A percentile compares a stretch with the other conserved stretches of the same genome.
Evolutionary conservation across 1,139 yeast genomes (phyloP).

Genomic region (Yamadazyma atlantica): DNA sequence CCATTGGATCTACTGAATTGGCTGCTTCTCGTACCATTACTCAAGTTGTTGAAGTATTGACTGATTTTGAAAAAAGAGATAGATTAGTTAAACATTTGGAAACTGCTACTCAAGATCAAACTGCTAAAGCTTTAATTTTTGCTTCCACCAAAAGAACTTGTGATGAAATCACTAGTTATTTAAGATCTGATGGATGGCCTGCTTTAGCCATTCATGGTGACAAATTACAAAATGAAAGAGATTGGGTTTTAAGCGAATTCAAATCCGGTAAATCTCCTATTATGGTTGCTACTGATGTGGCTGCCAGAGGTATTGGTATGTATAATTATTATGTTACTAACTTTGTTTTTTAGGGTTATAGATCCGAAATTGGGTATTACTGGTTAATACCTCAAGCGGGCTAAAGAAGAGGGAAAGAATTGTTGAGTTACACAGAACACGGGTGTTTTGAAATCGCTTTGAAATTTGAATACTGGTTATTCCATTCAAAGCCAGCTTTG

Average conservation of each 20-base stretch:
- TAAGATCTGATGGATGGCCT: conserved; percentile 98
- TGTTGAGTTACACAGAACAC: neutral
- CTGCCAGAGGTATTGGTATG: conserved; percentile 99
- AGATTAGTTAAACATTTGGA: conserved; percentile 83
- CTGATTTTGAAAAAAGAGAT: conserved; percentile 92
- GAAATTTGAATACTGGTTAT: neutral
- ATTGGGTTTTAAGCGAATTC: conserved; percentile 95
- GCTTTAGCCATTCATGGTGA: conserved; percentile 99
- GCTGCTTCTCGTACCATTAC: conserved; percentile 96
- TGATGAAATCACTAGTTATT: conserved; percentile 88
- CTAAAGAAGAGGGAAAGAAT: neutral
- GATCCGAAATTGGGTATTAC: conserved; percentile 1
- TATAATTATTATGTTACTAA: conserved; percentile 24
- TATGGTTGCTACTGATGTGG: conserved; percentile 99
- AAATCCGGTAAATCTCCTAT: conserved; percentile 89
- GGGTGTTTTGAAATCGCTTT: neutral
- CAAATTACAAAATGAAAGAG: conserved; percentile 96
- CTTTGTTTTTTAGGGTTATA: conserved; percentile 6
- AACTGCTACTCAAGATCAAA: conserved; percentile 73
- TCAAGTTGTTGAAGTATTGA: conserved; percentile 87
- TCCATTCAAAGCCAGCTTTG: neutral
- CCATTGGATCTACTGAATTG: conserved; percentile 91
- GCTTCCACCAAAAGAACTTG: conserved; percentile 97
- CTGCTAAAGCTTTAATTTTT: conserved; percentile 79
- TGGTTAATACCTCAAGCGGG: neutral